A percentile compares a stretch with the other conserved stretches of the same genome.
These are phyloP conservation scores for Globisporangium irregulare DNA, from an alignment of 352 stramenopile genomes.

Conservation along the genomic window DNA sequence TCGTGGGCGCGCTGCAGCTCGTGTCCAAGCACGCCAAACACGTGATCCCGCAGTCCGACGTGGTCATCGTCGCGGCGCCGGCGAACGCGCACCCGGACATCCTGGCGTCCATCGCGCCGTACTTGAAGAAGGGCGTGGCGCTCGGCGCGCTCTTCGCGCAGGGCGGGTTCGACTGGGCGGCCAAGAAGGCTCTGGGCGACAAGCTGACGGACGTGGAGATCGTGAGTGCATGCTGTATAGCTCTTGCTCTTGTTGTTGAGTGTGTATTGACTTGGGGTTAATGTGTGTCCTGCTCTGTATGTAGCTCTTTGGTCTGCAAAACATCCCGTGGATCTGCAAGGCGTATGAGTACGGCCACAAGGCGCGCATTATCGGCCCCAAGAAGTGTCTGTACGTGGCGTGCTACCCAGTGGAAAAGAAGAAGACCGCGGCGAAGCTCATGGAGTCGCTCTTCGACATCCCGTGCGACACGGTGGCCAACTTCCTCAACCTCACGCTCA, in stretches of 20 bases:
- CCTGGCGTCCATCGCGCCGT: constrained; percentile 67
- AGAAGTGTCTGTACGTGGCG: constrained; percentile 89
- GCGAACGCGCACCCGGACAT: constrained; percentile 87
- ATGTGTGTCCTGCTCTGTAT: constrained; percentile 21
- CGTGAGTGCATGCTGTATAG: constrained; percentile 23
- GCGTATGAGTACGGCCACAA: constrained; percentile 87
- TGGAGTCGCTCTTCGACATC: constrained; percentile 91
- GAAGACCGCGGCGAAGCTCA: constrained; percentile 64
- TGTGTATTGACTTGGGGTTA: constrained; percentile 11
- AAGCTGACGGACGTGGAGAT: constrained; percentile 57
- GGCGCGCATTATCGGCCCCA: constrained; percentile 88
- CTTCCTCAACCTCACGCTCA: constrained; percentile 93
- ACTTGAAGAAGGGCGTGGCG: constrained; percentile 83
- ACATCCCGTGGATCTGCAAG: constrained; percentile 95
- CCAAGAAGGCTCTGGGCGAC: constrained; percentile 82
- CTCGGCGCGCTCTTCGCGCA: constrained; percentile 90
- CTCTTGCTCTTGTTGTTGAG: neutral
- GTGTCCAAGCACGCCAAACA: constrained; percentile 82
- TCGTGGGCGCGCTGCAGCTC: constrained; percentile 64
- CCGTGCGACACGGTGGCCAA: constrained; percentile 89
- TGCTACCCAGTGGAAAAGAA: constrained; percentile 89
- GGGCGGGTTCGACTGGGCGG: constrained; percentile 91
- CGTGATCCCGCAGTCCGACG: constrained; percentile 85
- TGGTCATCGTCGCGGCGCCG: constrained; percentile 88
- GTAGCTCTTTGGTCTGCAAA: constrained; percentile 90